phyloP scores from a whole-genome alignment of 2,329 filamentous ascomycete genomes.

The Metarhizium anisopliae region DNA sequence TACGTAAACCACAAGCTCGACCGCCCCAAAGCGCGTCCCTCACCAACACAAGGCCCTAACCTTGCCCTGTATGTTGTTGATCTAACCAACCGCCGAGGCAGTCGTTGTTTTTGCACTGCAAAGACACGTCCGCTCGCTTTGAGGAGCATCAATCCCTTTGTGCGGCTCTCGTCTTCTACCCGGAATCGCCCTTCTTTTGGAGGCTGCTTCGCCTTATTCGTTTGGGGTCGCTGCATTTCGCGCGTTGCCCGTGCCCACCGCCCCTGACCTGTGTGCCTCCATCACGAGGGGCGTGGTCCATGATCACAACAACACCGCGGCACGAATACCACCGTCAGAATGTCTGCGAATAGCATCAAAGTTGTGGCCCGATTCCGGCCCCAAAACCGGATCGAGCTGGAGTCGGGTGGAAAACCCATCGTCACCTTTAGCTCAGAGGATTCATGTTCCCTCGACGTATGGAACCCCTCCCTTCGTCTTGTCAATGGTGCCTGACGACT shows the following conservation, averaged over 20 bases:
- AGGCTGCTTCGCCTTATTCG: neutral
- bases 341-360: slow-evolving; percentile 60
- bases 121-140: slow-evolving; percentile 1
- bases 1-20: neutral
- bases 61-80: neutral
- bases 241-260: slow-evolving; percentile 1
- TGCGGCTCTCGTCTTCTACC: neutral
- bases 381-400: slow-evolving; percentile 89
- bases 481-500: neutral
- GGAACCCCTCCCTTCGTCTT: neutral
- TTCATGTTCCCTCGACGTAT: slow-evolving; percentile 76
- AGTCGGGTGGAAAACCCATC: slow-evolving; percentile 83
- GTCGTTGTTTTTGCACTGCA: neutral
- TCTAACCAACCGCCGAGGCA: neutral
- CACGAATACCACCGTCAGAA: slow-evolving; percentile 30
- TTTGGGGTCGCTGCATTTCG: neutral
- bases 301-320: slow-evolving; percentile 5
- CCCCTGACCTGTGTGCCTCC: neutral
- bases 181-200: neutral
- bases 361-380: slow-evolving; percentile 97
- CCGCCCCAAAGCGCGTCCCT: slow-evolving; percentile 2
- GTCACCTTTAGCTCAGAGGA: slow-evolving; percentile 83
- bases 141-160: neutral
- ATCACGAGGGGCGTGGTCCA: slow-evolving; percentile 7
- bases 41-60: neutral